These are phyloP conservation scores for Zygoascus flipseniorum DNA, from an alignment of 805 yeast species.

Conservation along the genomic window DNA sequence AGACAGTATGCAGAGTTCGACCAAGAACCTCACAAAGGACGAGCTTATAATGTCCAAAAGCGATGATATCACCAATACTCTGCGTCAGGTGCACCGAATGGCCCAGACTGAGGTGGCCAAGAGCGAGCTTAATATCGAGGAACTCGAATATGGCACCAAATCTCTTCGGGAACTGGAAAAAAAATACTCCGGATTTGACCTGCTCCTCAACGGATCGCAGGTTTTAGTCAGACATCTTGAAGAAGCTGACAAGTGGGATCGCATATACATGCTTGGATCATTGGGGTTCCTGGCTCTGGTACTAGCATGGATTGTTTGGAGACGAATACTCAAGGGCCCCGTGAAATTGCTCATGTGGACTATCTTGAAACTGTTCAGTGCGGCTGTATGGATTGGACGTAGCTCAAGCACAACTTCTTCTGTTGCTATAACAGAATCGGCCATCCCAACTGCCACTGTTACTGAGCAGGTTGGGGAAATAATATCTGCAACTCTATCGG, in stretches of 20 bases:
- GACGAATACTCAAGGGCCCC: slow-evolving; percentile 32
- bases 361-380: slow-evolving; percentile 17
- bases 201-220: slow-evolving; percentile 29
- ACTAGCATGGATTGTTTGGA: slow-evolving; percentile 30
- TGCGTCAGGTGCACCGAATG: slow-evolving; percentile 22
- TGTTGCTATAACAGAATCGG: no score
- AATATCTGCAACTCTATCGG: neutral
- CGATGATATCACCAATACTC: slow-evolving; percentile 19
- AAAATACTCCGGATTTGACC: slow-evolving; percentile 31
- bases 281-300: slow-evolving; percentile 30
- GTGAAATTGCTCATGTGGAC: slow-evolving; percentile 26
- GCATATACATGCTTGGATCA: slow-evolving; percentile 29
- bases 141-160: slow-evolving; percentile 30
- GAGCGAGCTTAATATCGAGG: slow-evolving; percentile 29
- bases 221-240: slow-evolving; percentile 30
- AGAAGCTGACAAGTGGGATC: slow-evolving; percentile 33
- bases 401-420: neutral
- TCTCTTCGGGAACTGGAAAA: slow-evolving; percentile 26
- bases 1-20: neutral
- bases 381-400: neutral
- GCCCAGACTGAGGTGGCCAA: slow-evolving; percentile 33
- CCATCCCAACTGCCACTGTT: no score
- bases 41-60: slow-evolving; percentile 18
- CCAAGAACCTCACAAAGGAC: slow-evolving; percentile 10
- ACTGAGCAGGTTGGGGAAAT: neutral